phyloP scores from a whole-genome alignment of 192 early-diverging fungal species.

The Coemansia erecta region DNA sequence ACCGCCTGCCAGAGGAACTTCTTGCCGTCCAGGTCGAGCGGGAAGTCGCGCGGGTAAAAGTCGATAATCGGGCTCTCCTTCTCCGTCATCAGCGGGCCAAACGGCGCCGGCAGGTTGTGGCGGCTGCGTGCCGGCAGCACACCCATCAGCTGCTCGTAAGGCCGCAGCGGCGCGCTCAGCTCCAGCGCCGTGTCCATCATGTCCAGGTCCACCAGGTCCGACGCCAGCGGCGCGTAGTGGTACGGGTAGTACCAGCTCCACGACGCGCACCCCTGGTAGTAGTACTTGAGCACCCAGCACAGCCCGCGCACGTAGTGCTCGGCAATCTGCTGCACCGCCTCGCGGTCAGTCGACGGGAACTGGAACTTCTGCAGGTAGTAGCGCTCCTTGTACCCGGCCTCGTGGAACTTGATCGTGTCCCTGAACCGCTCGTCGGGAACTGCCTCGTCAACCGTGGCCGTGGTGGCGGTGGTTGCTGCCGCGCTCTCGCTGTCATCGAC shows the following conservation, averaged over 20 bases:
- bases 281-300: slow-evolving; percentile 96
- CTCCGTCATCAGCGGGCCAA: slow-evolving; percentile 79
- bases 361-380: slow-evolving; percentile 72
- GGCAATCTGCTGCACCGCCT: slow-evolving; percentile 57
- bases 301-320: slow-evolving; percentile 89
- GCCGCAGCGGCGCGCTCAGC: slow-evolving; percentile 77
- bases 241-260: slow-evolving; percentile 99
- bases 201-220: slow-evolving; percentile 77
- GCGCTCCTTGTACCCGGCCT: slow-evolving; percentile 70
- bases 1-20: slow-evolving; percentile 94
- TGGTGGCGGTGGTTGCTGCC: slow-evolving; percentile 3
- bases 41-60: slow-evolving; percentile 92
- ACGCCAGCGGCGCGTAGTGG: slow-evolving; percentile 89
- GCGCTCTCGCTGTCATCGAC: slow-evolving; percentile 60
- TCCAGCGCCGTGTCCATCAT: slow-evolving; percentile 77
- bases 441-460: neutral
- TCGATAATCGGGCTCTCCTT: slow-evolving; percentile 84
- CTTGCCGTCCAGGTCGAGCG: slow-evolving; percentile 92
- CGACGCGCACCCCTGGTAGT: slow-evolving; percentile 89
- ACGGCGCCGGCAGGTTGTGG: slow-evolving; percentile 57
- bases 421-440: slow-evolving; percentile 11
- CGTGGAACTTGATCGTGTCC: slow-evolving; percentile 68
- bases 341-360: slow-evolving; percentile 58
- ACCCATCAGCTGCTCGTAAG: slow-evolving; percentile 97
- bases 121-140: slow-evolving; percentile 83